phyloP scores from a whole-genome alignment of 2,329 filamentous ascomycete species.

The Trichoderma lentiforme region DNA sequence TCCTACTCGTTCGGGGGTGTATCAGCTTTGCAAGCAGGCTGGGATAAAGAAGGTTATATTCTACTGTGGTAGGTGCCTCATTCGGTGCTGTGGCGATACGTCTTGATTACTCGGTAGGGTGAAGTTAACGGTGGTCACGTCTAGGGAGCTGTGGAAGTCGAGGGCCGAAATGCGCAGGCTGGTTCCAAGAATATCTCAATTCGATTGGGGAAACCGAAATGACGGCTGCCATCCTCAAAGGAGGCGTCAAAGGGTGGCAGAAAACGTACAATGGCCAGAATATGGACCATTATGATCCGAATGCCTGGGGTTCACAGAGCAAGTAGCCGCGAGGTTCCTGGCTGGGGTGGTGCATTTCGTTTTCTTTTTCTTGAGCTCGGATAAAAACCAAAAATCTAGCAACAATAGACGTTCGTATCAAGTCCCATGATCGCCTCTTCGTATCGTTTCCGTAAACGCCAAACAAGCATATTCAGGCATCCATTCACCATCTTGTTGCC shows the following conservation, averaged over 20 bases:
- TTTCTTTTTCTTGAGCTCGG: slow-evolving; percentile 28
- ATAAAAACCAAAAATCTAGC: slow-evolving; percentile 28
- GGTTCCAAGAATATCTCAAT: slow-evolving; percentile 55
- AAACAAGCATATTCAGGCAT: slow-evolving; percentile 27
- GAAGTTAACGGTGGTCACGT: neutral
- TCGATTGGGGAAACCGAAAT: slow-evolving; percentile 43
- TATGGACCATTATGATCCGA: slow-evolving; percentile 51
- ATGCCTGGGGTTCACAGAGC: slow-evolving; percentile 32
- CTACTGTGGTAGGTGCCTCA: slow-evolving; percentile 47
- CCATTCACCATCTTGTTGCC: slow-evolving; percentile 22
- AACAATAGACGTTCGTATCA: slow-evolving; percentile 23
- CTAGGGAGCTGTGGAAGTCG: slow-evolving; percentile 50
- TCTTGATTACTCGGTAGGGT: neutral
- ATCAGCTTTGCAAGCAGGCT: slow-evolving; percentile 49
- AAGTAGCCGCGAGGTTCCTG: slow-evolving; percentile 21
- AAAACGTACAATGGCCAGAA: slow-evolving; percentile 43
- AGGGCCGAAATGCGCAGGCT: slow-evolving; percentile 51
- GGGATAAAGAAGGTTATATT: slow-evolving; percentile 49
- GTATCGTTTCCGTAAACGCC: slow-evolving; percentile 34
- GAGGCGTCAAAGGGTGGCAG: slow-evolving; percentile 56
- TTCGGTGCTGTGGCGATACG: neutral
- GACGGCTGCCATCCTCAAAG: slow-evolving; percentile 46
- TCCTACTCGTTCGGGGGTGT: slow-evolving; percentile 45
- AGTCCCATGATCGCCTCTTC: slow-evolving; percentile 16
- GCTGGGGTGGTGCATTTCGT: neutral